Conservation (phyloP, 306 rosid species). For the Morella rubra region DNA sequence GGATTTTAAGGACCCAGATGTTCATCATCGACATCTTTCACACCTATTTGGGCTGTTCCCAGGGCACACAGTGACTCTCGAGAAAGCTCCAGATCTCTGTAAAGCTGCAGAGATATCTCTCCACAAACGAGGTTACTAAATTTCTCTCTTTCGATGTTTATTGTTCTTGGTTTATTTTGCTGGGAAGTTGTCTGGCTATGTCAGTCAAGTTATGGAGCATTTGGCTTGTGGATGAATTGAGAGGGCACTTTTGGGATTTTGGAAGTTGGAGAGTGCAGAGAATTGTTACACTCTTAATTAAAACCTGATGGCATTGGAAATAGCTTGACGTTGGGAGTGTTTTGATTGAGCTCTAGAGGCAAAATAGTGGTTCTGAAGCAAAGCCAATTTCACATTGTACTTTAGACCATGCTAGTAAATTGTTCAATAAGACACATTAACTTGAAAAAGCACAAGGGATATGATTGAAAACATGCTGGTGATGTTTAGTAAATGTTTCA, state of each 20-base stretch:
- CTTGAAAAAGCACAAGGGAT: neutral
- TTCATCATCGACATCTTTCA: constrained; percentile 73
- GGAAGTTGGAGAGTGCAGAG: too few species aligned
- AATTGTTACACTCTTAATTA: too few species aligned
- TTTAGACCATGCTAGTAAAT: neutral
- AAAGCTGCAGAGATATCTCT: constrained; percentile 60
- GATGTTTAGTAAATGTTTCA: neutral
- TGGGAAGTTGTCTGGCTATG: neutral
- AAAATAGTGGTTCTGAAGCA: too few species aligned
- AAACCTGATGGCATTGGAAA: too few species aligned
- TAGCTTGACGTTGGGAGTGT: too few species aligned
- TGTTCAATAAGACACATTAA: neutral
- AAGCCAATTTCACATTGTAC: neutral
- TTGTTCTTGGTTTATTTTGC: too few species aligned
- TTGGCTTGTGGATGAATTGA: too few species aligned
- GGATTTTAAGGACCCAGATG: constrained; percentile 68
- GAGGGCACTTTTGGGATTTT: too few species aligned
- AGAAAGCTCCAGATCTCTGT: constrained; percentile 49
- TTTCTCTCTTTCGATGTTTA: neutral
- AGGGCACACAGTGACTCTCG: constrained; percentile 60
- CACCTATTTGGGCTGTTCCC: constrained; percentile 75
- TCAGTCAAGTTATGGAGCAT: neutral
- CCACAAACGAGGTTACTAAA: constrained; percentile 59
- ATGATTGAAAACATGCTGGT: neutral
- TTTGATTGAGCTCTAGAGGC: too few species aligned